Base-by-base conservation (phyloP, 768 basidiomycete species). In the Tricholoma bakamatsutake region DNA sequence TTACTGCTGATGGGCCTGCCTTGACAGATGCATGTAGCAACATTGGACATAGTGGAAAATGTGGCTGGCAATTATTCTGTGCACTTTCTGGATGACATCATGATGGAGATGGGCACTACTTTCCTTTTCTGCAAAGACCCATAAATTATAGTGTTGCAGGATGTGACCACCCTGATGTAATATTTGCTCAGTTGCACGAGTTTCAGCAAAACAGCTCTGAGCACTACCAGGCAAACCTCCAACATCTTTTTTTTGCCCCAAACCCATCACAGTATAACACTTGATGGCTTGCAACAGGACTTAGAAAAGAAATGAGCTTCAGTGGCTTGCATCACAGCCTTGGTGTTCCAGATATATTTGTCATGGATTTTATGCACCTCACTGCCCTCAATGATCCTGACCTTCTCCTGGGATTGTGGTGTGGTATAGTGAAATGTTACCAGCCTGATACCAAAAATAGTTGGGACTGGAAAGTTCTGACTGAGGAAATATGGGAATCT, bases 151-250 rank as follows among this genome's bases (percentile, higher is more conserved):
- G n/a, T n/a, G n/a, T n/a, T n/a, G n/a, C n/a, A n/a, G n/a, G 48
- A 10, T 50, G 70, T 46, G 39, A 59, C 17, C 67, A 68, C 46
- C 46, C 28, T 1, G 69, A 73, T 42, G 56, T 69, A 2, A 55
- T 58, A 10, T 34, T 62, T 11, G 27, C 30, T 6, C 21, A 57
- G 21, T 52, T 70, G 3, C 2, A 49, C 0, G 3, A 40, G 34
- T 48, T 12, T 28, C 46, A 17, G 6, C 46, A 48, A 28, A 15
- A 39, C 3, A 17, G 11, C n/a, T 17, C 6, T 42, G 30, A n/a
- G 9, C 27, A 13, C 9, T 61, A 61, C 42, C 12, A 48, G 1
- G 35, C 8, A 5, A 59, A 62, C 45, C 40, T 59, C 15, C n/a
- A 40, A 18, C 11, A 33, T 15, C 51, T 59, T 2, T 6, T 53